Percentiles rank a stretch among this genome's conserved stretches.
These are phyloP conservation scores for Psilocybe cyanescens DNA, from an alignment of 768 basidiomycete genomes.

Conservation along the genomic window DNA sequence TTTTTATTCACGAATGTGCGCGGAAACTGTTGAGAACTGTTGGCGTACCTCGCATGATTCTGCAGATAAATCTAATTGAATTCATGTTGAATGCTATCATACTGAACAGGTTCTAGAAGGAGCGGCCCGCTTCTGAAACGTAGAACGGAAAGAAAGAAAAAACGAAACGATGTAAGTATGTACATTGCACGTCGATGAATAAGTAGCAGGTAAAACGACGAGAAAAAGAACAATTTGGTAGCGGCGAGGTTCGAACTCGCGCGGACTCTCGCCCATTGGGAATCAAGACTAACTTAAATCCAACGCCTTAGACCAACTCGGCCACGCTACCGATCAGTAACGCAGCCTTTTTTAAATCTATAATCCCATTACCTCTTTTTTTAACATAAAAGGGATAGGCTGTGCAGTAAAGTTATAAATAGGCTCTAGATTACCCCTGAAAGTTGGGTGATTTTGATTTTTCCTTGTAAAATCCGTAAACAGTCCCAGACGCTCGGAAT, in stretches of 20 bases:
- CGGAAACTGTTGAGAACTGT: background rate
- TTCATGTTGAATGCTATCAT: too few species aligned
- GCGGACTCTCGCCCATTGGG: constrained; percentile 85
- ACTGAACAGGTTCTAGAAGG: too few species aligned
- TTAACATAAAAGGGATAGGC: background rate
- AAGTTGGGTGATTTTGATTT: background rate
- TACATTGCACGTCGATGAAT: background rate
- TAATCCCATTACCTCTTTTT: background rate
- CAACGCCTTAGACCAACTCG: constrained; percentile 93
- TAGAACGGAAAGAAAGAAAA: too few species aligned
- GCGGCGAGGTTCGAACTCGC: constrained; percentile 93
- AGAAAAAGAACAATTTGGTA: constrained; percentile 47
- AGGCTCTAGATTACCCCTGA: constrained; percentile 7
- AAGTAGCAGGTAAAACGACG: background rate
- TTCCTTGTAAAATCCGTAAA: constrained; percentile 1
- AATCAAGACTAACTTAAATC: constrained; percentile 79
- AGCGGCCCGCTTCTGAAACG: too few species aligned
- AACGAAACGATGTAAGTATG: too few species aligned
- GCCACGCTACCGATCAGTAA: constrained; percentile 57
- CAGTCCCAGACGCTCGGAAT: constrained; percentile 2
- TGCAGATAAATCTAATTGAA: too few species aligned
- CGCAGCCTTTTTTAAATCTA: background rate
- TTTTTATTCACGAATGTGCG: background rate
- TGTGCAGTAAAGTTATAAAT: constrained; percentile 2
- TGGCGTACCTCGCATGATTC: too few species aligned